phyloP scores from a whole-genome alignment of 169 alveolate genomes.

The Plasmodium adleri region DNA sequence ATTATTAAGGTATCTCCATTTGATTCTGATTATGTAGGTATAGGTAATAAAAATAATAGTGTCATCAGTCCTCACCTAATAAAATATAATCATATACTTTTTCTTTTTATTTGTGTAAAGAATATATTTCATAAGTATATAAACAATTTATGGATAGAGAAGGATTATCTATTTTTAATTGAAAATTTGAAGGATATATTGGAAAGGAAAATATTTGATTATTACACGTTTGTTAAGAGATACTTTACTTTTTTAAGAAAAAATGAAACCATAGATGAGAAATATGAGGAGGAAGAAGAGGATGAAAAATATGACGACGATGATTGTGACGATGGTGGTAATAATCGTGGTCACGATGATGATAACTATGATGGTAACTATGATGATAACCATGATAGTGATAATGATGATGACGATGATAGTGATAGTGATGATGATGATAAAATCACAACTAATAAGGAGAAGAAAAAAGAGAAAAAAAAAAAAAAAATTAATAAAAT shows the following conservation, averaged over 20 bases:
- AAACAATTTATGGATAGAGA: conserved; percentile 39
- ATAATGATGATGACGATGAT: no score
- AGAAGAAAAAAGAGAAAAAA: no score
- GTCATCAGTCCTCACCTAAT: conserved; percentile 48
- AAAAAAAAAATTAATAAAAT: no score
- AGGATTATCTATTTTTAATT: conserved; percentile 44
- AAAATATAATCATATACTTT: conserved; percentile 38
- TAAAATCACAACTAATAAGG: no score
- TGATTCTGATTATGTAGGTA: conserved; percentile 60
- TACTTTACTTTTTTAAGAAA: conserved; percentile 11
- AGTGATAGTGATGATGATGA: no score
- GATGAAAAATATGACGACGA: neutral
- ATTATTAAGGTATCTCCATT: conserved; percentile 72
- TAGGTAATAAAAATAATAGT: conserved; percentile 61
- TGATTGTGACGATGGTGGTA: no score
- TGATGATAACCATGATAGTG: no score
- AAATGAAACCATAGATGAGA: neutral
- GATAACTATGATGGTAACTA: neutral
- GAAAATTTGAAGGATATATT: conserved; percentile 8
- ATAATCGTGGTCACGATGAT: no score
- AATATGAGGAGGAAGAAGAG: neutral
- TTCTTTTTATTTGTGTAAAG: conserved; percentile 25
- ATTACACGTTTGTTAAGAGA: conserved; percentile 12
- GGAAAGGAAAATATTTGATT: conserved; percentile 19
- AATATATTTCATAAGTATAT: conserved; percentile 33